Conservation (phyloP, 345 rosid species). For the Populus pruinosa region DNA sequence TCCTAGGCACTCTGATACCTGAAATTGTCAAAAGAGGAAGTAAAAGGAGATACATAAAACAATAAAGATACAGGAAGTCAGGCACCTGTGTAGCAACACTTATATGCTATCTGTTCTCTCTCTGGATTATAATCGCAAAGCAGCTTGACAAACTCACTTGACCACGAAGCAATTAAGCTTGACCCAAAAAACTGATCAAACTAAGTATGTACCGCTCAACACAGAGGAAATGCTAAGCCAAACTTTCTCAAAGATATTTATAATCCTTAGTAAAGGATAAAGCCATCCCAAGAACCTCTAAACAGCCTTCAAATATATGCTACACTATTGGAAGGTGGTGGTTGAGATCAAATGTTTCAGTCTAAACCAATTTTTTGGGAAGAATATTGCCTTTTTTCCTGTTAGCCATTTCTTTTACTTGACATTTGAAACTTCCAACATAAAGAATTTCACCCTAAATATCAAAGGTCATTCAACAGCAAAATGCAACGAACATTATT, state of each 20-base stretch:
- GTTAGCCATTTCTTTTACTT: neutral
- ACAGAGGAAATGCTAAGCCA: neutral
- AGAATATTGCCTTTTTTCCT: neutral
- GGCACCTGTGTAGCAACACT: neutral
- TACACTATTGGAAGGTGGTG: neutral
- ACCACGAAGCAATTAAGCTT: neutral
- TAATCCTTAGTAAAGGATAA: neutral
- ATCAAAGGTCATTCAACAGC: slow-evolving; percentile 6
- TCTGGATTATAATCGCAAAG: neutral
- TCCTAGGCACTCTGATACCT: neutral
- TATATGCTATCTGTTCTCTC: neutral
- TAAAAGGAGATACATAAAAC: neutral
- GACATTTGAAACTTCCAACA: neutral
- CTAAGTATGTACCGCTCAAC: neutral
- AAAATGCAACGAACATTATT: neutral
- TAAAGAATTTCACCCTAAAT: neutral
- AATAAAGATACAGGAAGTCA: neutral
- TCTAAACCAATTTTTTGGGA: neutral
- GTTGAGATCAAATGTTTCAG: neutral
- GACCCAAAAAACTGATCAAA: neutral
- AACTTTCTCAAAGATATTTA: neutral
- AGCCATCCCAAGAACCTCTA: neutral
- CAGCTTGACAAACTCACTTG: neutral
- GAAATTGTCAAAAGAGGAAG: neutral
- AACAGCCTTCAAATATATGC: neutral